Base-by-base conservation (phyloP, 2,329 filamentous ascomycete genomes). In the Thielaviopsis musarum region DNA sequence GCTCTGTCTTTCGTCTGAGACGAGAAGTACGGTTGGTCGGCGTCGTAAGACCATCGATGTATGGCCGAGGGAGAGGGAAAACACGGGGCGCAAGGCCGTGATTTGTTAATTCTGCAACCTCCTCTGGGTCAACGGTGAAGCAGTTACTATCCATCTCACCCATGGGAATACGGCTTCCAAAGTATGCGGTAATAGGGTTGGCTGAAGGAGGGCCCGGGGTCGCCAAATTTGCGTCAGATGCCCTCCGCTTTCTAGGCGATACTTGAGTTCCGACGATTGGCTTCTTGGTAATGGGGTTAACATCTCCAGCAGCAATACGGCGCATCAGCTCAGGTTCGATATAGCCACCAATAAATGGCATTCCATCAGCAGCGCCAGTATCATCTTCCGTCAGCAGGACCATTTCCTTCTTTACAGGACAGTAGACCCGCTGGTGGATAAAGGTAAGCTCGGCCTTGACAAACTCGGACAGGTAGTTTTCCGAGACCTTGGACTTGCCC, bases 351-450 rank as follows among this genome's bases (percentile, higher is more conserved):
- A 98, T 88, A 66, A 86, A 97, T 0, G 85, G 80, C 77, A 95
- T 84, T 51, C 85, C 80, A 10, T 83, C 80, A 0, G 84, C 74
- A 24, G 83, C 79, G 22, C 89, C 69, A 4, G 80, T 80, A 5
- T 78, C 73, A 0, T 82, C 79, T 15, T 82, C 75, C 0, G 83
- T 93, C 61, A 95, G 76, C 62, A 89, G 83, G 49, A 95, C 87
- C 52, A 97, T 71, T 62, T 82, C 74, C 61, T 84, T 77, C 51
- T 79, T 77, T 45, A 77, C 74, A 0, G 91, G 90, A 68, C 91
- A 97, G 69, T 88, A 98, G 2, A 97, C 91, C 72, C 93, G 87
- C 72, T 96, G 93, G 67, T 97, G 87, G 19, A 96, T 73, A 67
- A 98, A 98, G 0, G 93, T 97, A 65, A 88, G 75, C 70, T 98